Conservation (phyloP, 495 filamentous ascomycete species). For the Tuber aestivum region DNA sequence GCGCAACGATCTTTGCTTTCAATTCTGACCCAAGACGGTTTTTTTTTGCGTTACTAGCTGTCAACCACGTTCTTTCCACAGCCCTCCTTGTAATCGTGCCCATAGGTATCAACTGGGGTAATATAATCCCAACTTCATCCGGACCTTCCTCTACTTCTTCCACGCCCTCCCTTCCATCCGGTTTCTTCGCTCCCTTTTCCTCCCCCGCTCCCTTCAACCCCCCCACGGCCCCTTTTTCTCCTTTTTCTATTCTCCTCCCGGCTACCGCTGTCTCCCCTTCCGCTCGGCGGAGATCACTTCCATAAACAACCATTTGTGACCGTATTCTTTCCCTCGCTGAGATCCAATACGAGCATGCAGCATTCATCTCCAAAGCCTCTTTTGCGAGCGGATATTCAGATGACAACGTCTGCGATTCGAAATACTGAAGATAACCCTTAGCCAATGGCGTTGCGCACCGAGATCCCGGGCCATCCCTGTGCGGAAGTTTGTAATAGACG, state of each 20-base stretch:
- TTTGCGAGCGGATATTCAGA: slow-evolving; percentile 86
- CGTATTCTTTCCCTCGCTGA: slow-evolving; percentile 85
- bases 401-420: slow-evolving; percentile 78
- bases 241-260: too few relatives aligned
- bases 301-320: slow-evolving; percentile 88
- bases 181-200: too few relatives aligned
- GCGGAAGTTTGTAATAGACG: slow-evolving; percentile 86
- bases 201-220: too few relatives aligned
- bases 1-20: slow-evolving; percentile 93
- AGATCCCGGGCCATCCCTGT: slow-evolving; percentile 85
- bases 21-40: slow-evolving; percentile 96
- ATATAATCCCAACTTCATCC: slow-evolving; percentile 62
- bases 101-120: slow-evolving; percentile 99
- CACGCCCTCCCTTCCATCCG: slow-evolving; percentile 1
- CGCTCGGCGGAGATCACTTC: slow-evolving; percentile 50
- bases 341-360: slow-evolving; percentile 98
- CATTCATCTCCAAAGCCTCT: slow-evolving; percentile 95
- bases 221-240: too few relatives aligned
- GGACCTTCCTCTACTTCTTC: not conserved
- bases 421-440: slow-evolving; percentile 83
- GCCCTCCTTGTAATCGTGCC: slow-evolving; percentile 94
- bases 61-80: slow-evolving; percentile 97
- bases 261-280: not conserved
- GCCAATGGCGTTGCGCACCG: slow-evolving; percentile 79
- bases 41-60: slow-evolving; percentile 89